Base-by-base conservation (phyloP, 2,329 filamentous ascomycete genomes). In the Nothophaeocryptopus gaeumannii region DNA sequence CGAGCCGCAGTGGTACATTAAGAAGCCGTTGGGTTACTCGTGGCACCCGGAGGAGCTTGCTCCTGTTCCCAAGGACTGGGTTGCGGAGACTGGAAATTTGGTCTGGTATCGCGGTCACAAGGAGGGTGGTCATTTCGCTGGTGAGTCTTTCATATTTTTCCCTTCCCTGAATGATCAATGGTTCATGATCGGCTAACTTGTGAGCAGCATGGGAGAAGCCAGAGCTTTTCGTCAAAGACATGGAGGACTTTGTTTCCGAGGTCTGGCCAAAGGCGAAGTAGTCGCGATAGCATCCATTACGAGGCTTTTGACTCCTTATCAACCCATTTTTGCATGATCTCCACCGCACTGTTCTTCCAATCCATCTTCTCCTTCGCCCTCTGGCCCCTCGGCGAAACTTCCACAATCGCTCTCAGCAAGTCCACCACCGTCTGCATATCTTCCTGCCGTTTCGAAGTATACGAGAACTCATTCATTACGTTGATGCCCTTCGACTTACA, bases 21-120 rank as follows among this genome's bases (percentile, higher is more conserved):
- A 67, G 12, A 75, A 75, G 58, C 73, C 74, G 3, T 52, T 72
- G 14, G 74, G 73, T 0, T 76, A 72, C 50, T 70, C 66, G 3
- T 72, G 68, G 58, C 74, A 74, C 51, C 71, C 73, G 5, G 63
- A 64, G 31, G 74, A 77, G 51, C 54, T 76, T 1, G 53, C 63
- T 2, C 70, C 70, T 0, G 66, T 66, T 4, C 69, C 74, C 2
- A 67, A 66, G 50, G 54, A 60, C 30, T 70, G 68, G 61, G 60
- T 71, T 2, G 67, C 66, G 36, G 66, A 65, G 47, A 64, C 67
- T 2, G 67, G 62, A 0, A 71, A 74, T 35, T 50, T 77, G 34
- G 69, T 73, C 1, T 69, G 59, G 40, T 71, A 68, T 37, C 58
- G 55, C 15, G 54, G 59, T 14, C 74, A 76, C 58, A 66, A 71